Evolutionary conservation across 192 early-diverging fungal genomes (phyloP), one percentile per base, ranked within the genome.

Genomic region (Coemansia sp.): DNA sequence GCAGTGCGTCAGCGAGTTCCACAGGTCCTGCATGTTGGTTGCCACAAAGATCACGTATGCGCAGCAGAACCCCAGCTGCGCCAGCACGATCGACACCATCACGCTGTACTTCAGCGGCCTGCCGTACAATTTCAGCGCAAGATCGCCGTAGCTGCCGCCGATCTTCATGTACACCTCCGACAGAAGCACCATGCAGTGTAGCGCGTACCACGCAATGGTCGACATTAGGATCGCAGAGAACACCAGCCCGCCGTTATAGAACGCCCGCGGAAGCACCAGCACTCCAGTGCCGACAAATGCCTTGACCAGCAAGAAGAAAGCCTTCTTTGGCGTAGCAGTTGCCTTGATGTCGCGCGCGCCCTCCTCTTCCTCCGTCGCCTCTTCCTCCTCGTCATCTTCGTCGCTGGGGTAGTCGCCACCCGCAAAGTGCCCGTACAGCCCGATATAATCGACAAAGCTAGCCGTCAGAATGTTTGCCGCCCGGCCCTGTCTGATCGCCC

Each of bases 401-500:
- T 91, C 90, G 31, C 90, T 90, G 19, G 90, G 92, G 57, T 89
- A 85, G 57, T 93, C 92, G 71, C 94, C 95, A 44, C 94, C 95
- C 29, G 91, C 95, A 82, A 94, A 98, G 68, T 92, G 94, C 48
- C 93, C 94, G 57, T 92, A 96, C 63, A 98, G 80, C 22, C 87
- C 89, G 58, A 98, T 84, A 65, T 95, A 96, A 68, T 98, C 96
- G 30, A 96, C 84, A 84, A 96, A 98, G 73, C 90, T 96, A n/a
- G 86, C 68, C 6, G 96, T 95, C 61, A 95, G 73, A 25, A 86
- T 85, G 53, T 90, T 89, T 53, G 66, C 77, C 15, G 66, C 67
- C 23, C 76, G 66, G 37, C 91, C 93, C 58, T 83, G 79, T 31
- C 79, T 72, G 27, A 79, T 70, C 11, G 91, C 91, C 48, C 92